Conservation (phyloP, 108 stramenopile species). For the Conticribra guillardii region DNA sequence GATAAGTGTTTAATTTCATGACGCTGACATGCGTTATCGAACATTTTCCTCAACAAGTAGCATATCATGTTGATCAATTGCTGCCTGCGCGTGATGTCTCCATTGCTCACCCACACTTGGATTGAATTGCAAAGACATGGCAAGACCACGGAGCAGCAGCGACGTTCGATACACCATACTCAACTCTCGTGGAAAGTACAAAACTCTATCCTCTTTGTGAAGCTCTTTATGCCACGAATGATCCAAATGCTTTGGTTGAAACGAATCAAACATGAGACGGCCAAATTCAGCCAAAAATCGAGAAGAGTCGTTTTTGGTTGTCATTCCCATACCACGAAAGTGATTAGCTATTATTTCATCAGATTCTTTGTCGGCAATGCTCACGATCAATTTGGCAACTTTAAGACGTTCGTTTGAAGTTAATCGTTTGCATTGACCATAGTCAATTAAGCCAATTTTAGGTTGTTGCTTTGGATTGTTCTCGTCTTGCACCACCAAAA, state of each 20-base stretch:
- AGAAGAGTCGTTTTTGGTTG: slow-evolving; percentile 74
- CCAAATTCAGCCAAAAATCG: slow-evolving; percentile 72
- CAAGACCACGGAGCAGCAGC: slow-evolving; percentile 68
- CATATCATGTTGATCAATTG: too few species aligned
- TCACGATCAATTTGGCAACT: slow-evolving; percentile 66
- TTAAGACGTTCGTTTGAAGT: slow-evolving; percentile 53
- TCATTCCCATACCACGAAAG: slow-evolving; percentile 69
- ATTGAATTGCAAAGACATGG: slow-evolving; percentile 76
- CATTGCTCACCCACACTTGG: slow-evolving; percentile 67
- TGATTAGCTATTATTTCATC: slow-evolving; percentile 63
- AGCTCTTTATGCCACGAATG: slow-evolving; percentile 65
- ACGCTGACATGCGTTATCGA: too few species aligned
- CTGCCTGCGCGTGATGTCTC: slow-evolving; percentile 60
- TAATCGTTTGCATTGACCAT: slow-evolving; percentile 74
- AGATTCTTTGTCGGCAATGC: slow-evolving; percentile 69
- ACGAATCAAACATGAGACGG: slow-evolving; percentile 72
- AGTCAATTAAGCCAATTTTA: slow-evolving; percentile 59
- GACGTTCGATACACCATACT: slow-evolving; percentile 78
- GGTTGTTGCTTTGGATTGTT: slow-evolving; percentile 15
- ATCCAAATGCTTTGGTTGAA: slow-evolving; percentile 65
- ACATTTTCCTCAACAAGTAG: too few species aligned
- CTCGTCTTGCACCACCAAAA: slow-evolving; percentile 51
- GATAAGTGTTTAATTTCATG: too few species aligned
- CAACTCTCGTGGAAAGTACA: slow-evolving; percentile 79
- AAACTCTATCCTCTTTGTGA: slow-evolving; percentile 63